Base-by-base conservation (phyloP, 371 early-diverging fungal species). In the Mortierella sp. region DNA sequence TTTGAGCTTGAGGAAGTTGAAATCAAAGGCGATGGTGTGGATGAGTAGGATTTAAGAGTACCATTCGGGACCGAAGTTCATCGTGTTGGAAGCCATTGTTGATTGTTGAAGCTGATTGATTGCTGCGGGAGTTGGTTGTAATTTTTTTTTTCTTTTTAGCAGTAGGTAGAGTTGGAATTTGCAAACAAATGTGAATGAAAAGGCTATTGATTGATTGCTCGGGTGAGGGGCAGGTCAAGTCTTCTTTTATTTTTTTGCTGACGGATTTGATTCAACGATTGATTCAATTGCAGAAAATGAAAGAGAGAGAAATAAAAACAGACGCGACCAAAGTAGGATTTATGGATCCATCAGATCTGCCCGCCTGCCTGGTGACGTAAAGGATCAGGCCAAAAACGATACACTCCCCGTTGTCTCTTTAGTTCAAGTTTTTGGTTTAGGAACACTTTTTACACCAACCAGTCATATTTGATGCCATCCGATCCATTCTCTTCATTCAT, bases 31-130 rank as follows among this genome's bases (percentile, higher is more conserved):
- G 53, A 51, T 7, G 12, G 22, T 26, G 15, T 63, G 47, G 10
- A 10, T 40, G 17, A 34, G 35, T 51, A 51, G 13, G 7, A 26
- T 51, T 51, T 8, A 53, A 43, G 61, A 51, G 77, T 89, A 93
- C 94, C 95, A 94, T 86, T 93, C 93, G 64, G 95, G 93, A 66
- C 94, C 93, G 82, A 94, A 94, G 85, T 94, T 94, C 93, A 94
- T 92, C 77, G 91, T 92, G 72, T 71, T 72, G 54, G 77, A 77
- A 28, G 72, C 71, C 77, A 76, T 76, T 71, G 59, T 53, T 47
- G 42, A 26, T 66, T 54, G 60, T 55, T 40, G 57, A 10, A 31
- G 35, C 15, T 29, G 60, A 26, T 40, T 66, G 26, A 22, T 73
- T 28, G 68, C 22, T 53, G 63, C 43, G 49, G 54, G 49, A 22